Conservation (phyloP, 1,139 yeast genomes). For the Candida tetrigidarum region DNA sequence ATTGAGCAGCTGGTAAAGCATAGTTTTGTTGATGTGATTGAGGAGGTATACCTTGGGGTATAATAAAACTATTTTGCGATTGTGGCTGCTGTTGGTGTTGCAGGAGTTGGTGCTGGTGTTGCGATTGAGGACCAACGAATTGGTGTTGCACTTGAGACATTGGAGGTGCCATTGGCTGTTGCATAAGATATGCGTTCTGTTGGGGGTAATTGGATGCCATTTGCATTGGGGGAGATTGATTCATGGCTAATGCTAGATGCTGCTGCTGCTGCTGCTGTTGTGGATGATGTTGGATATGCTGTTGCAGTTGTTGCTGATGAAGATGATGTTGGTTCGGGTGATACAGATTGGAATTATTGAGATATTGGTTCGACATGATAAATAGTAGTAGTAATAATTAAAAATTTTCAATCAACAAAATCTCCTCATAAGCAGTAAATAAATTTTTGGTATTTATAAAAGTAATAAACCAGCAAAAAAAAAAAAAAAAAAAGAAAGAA, state of each 20-base stretch:
- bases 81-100: conserved; percentile 1
- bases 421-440: no score
- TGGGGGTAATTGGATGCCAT: not conserved
- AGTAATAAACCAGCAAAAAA: not conserved
- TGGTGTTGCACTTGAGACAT: not conserved
- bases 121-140: not conserved
- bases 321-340: not conserved
- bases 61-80: conserved; percentile 2
- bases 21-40: conserved; percentile 7
- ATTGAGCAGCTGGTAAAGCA: conserved; percentile 2
- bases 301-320: conserved; percentile 3
- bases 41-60: conserved; percentile 9
- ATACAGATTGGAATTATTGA: not conserved
- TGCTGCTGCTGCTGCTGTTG: conserved; percentile 7
- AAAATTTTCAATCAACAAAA: not conserved
- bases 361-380: conserved; percentile 1
- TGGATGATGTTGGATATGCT: not conserved
- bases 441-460: no score
- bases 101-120: not conserved
- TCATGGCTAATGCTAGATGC: not conserved
- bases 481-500: no score
- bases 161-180: not conserved
- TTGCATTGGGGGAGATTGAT: not conserved
- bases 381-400: no score
- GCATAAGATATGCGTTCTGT: not conserved